A percentile compares a stretch with the other conserved stretches of the same genome.
These are phyloP conservation scores for Fraxinus xanthoxyloides DNA, from an alignment of 305 asterid species.

Conservation along the genomic window DNA sequence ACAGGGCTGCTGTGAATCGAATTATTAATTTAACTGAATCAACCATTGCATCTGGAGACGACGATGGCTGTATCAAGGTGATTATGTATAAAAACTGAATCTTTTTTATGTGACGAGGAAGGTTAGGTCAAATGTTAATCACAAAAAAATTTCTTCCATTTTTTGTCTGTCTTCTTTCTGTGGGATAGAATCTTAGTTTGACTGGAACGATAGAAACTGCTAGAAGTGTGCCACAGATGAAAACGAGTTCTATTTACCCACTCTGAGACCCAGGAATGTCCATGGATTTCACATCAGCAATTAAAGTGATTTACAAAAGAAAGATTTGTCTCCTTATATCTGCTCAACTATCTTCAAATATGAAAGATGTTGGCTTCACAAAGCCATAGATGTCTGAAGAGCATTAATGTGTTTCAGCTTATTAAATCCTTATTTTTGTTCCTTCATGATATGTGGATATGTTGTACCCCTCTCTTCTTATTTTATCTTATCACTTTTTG, in stretches of 20 bases:
- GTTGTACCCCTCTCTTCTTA: background rate
- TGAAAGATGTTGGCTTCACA: background rate
- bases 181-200: slow-evolving; percentile 15
- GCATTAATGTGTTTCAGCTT: background rate
- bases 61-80: slow-evolving; percentile 87
- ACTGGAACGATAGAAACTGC: background rate
- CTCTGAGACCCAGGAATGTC: background rate
- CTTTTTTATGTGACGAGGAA: background rate
- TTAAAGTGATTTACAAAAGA: background rate
- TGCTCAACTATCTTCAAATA: slow-evolving; percentile 7
- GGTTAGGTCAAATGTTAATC: background rate
- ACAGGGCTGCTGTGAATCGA: slow-evolving; percentile 82
- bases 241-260: background rate
- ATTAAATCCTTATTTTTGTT: background rate
- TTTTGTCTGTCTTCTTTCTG: background rate
- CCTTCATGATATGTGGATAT: background rate
- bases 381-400: background rate
- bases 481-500: background rate
- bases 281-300: background rate
- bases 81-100: slow-evolving; percentile 1
- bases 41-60: slow-evolving; percentile 89
- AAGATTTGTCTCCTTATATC: background rate
- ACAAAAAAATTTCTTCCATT: background rate
- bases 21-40: slow-evolving; percentile 77
- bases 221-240: background rate